Evolutionary conservation across 768 basidiomycete species (phyloP), one percentile per base, ranked within the genome.

Genomic region (Pholiota molesta): DNA sequence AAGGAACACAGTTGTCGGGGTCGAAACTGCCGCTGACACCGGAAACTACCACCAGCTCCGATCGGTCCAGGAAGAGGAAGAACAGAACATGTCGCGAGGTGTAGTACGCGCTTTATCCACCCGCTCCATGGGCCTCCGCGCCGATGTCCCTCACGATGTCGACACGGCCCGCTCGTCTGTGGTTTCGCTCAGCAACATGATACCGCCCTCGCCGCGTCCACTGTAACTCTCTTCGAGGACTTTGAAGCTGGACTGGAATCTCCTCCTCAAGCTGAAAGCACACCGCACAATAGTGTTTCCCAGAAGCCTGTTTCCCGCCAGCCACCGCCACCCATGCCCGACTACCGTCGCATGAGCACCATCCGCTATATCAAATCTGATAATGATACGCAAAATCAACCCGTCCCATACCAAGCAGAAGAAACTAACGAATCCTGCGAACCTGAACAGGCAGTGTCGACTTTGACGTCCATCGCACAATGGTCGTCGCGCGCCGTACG

Each of bases 331-430:
- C 75, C 79, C 52, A 62, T 80, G 61, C 74, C 75, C 52, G 71
- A 72, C 60, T 65, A 67, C 55, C 79, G 81, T 66, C 84, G 83
- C 59, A 54, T 40, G 9, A 60, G 52, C 26, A 28, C 85, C 67
- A 86, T 89, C 73, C 75, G 82, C 61, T 88, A 89, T 74, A 84
- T 87, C 68, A 86, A 81, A 76, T 86, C 88, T 55, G 82, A 84
- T 64, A 78, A 85, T 69, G 57, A 2, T n/a, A 23, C 68, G 77
- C 62, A 66, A 60, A 60, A 65, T 66, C 73, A 64, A 35, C 63
- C 71, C 37, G 26, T 65, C 29, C 65, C 67, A 45, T 66, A 70
- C 55, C 59, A 71, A 7, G 59, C 68, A 33, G 68, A 67, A 64
- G 65, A 67, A 44, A 55, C 62, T 8, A 39, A 64, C 10, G 58